Evolutionary conservation across 495 filamentous ascomycete species (phyloP).

Genomic region (Opeltia flavorubescens): DNA sequence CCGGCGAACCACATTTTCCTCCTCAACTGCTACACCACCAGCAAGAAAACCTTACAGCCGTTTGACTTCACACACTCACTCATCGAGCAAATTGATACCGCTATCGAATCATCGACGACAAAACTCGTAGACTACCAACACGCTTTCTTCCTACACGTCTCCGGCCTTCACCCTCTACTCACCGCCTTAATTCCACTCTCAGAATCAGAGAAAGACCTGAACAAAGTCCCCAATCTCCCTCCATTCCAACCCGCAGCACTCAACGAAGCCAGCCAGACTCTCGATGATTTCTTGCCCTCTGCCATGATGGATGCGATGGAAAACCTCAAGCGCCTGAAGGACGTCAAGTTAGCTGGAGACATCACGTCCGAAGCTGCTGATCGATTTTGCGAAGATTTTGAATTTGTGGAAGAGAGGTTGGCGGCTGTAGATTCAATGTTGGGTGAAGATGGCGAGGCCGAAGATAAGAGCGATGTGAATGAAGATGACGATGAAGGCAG

Average conservation of each 20-base stretch:
- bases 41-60: conserved; percentile 24
- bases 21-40: conserved; percentile 63
- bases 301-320: conserved; percentile 84
- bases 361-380: conserved; percentile 76
- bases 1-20: conserved; percentile 59
- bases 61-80: conserved; percentile 26
- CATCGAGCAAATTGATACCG: conserved; percentile 11
- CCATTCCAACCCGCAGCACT: conserved; percentile 52
- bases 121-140: conserved; percentile 47
- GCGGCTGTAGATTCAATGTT: conserved; percentile 41
- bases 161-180: conserved; percentile 59
- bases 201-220: conserved; percentile 26
- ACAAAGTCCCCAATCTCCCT: conserved; percentile 37
- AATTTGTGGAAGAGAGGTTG: conserved; percentile 64
- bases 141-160: conserved; percentile 53
- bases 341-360: conserved; percentile 48
- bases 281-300: conserved; percentile 86
- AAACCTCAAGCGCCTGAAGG: conserved; percentile 57
- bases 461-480: conserved; percentile 14
- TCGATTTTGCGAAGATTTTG: conserved; percentile 81
- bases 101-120: conserved; percentile 21
- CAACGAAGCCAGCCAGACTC: conserved; percentile 50
- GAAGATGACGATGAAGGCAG: conserved; percentile 19
- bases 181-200: conserved; percentile 39
- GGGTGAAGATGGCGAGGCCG: conserved; percentile 21